A percentile compares a stretch with the other conserved stretches of the same genome.
phyloP scores from a whole-genome alignment of 495 filamentous ascomycete genomes.

The Tuber microsphaerosporum region DNA sequence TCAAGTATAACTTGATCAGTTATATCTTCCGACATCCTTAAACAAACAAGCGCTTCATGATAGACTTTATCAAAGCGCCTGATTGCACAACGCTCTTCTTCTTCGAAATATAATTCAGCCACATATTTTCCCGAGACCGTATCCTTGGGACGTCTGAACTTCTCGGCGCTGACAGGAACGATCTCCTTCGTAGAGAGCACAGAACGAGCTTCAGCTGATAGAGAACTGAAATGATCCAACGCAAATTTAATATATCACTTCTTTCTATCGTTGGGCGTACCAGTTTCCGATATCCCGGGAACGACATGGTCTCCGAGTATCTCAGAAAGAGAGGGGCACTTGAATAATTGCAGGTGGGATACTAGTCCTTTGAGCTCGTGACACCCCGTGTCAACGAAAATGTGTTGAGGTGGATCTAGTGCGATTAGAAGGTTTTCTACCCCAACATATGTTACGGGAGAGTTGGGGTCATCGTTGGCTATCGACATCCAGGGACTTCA shows the following conservation, averaged over 20 bases:
- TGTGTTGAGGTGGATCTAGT: conserved; percentile 14
- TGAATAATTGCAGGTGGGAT: conserved; percentile 9
- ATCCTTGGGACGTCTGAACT: conserved; percentile 17
- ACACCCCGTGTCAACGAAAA: conserved; percentile 31
- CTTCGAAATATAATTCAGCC: conserved; percentile 24
- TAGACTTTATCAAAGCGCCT: conserved; percentile 8
- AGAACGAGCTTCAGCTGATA: conserved; percentile 5
- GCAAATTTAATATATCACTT: conserved; percentile 16
- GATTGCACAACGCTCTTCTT: conserved; percentile 22
- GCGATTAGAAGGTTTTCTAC: conserved; percentile 13
- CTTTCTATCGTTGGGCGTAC: conserved; percentile 8
- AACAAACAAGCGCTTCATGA: background rate
- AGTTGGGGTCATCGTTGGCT: background rate
- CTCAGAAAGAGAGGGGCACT: conserved; percentile 13
- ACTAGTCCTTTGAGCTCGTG: conserved; percentile 9
- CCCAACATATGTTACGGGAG: conserved; percentile 13
- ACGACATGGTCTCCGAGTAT: conserved; percentile 28
- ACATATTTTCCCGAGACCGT: conserved; percentile 8
- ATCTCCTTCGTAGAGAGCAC: conserved; percentile 31
- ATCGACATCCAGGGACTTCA: conserved; percentile 27
- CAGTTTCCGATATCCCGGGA: conserved; percentile 10
- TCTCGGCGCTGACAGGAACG: conserved; percentile 26
- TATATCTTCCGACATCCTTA: conserved; percentile 24
- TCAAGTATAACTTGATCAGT: conserved; percentile 13
- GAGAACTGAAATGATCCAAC: conserved; percentile 1